phyloP scores from a whole-genome alignment of 345 rosid species.

The Euphorbia lathyris region DNA sequence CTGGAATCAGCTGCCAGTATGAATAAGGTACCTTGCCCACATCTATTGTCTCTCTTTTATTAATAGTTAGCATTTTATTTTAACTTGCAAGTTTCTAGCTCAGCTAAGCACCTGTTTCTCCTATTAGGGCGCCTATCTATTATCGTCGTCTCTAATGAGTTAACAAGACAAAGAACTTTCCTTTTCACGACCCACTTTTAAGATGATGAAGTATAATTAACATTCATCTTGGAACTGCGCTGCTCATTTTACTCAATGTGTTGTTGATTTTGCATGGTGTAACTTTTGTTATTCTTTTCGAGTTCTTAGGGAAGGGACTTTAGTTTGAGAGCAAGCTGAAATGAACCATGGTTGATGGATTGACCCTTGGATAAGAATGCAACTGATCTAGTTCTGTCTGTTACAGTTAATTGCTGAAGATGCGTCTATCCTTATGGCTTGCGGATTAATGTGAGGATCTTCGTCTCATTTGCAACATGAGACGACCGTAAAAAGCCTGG shows the following conservation, averaged over 20 bases:
- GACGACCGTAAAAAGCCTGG: background rate
- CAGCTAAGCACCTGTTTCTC: background rate
- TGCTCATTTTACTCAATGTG: background rate
- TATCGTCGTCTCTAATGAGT: background rate
- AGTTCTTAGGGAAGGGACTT: background rate
- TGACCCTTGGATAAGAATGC: background rate
- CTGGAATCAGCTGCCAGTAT: slow-evolving; percentile 6
- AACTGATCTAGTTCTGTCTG: background rate
- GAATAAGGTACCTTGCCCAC: slow-evolving; percentile 22
- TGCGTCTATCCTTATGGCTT: background rate
- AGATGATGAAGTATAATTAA: background rate
- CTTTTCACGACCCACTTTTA: background rate
- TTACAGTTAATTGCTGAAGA: background rate
- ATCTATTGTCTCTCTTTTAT: background rate
- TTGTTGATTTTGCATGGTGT: background rate
- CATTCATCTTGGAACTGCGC: background rate
- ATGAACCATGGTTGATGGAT: background rate
- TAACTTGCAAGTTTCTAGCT: background rate
- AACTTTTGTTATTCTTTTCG: background rate
- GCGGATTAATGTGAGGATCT: background rate
- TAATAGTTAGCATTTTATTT: background rate
- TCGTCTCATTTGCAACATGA: background rate
- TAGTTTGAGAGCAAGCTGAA: background rate
- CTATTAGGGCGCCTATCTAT: background rate
- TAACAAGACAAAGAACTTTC: background rate